A percentile compares a stretch with the other conserved stretches of the same genome.
phyloP scores from a whole-genome alignment of 257 asterid genomes.

The Solanum bulbocastanum region DNA sequence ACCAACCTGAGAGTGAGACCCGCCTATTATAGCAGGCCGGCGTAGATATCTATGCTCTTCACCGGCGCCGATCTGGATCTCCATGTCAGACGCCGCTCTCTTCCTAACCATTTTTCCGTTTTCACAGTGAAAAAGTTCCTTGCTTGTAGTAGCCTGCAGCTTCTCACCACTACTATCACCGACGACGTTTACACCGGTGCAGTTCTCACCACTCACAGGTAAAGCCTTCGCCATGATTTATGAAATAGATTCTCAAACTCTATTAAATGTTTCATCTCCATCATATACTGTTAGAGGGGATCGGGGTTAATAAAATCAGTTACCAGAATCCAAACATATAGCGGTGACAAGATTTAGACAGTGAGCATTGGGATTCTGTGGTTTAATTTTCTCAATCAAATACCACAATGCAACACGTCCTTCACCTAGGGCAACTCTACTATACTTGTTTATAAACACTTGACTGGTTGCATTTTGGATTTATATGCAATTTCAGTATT shows the following conservation, averaged over 20 bases:
- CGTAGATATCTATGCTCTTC: conserved; percentile 38
- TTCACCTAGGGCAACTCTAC: neutral
- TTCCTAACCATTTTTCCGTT: conserved; percentile 51
- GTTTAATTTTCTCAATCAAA: neutral
- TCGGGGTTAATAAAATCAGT: neutral
- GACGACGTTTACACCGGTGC: neutral
- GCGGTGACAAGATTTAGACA: conserved; percentile 44
- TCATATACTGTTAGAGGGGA: neutral
- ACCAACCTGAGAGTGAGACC: neutral
- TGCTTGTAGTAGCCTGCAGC: neutral
- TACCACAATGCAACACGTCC: neutral
- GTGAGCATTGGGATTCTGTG: conserved; percentile 67
- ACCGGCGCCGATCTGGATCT: conserved; percentile 23
- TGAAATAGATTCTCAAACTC: neutral
- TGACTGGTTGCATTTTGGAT: conserved; percentile 26
- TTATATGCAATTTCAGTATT: conserved; percentile 4
- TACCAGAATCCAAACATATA: conserved; percentile 42
- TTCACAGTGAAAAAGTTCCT: neutral
- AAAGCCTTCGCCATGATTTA: conserved; percentile 31
- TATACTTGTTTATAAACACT: neutral
- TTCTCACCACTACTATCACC: conserved; percentile 4
- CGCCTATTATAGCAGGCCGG: conserved; percentile 18
- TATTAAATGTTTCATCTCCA: neutral
- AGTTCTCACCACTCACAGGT: conserved; percentile 18
- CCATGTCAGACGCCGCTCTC: conserved; percentile 77